These are phyloP conservation scores for Populus tremula DNA, from an alignment of 345 rosid genomes.

Conservation along the genomic window DNA sequence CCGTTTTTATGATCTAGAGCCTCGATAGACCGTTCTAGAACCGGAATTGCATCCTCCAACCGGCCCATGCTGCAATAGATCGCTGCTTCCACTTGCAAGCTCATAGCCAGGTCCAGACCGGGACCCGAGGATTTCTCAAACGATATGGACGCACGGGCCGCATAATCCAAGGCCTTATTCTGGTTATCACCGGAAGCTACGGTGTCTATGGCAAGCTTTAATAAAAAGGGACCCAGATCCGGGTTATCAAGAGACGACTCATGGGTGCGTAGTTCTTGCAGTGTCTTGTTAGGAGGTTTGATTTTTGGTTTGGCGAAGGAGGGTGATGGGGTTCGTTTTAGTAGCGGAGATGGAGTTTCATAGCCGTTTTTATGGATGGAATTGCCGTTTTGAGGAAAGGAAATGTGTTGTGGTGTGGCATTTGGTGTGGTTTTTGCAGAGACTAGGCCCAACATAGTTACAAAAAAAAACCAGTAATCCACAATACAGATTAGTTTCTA, in stretches of 20 bases:
- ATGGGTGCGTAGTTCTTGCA: constrained; percentile 17
- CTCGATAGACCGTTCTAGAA: constrained; percentile 41
- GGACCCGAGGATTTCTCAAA: constrained; percentile 35
- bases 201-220: constrained; percentile 36
- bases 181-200: constrained; percentile 28
- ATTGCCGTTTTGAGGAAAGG: constrained; percentile 15
- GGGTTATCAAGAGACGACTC: constrained; percentile 28
- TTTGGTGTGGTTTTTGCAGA: constrained; percentile 31
- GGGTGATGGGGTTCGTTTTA: constrained; percentile 24
- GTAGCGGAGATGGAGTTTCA: constrained; percentile 24
- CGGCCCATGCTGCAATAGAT: constrained; percentile 41
- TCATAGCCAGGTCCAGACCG: constrained; percentile 39
- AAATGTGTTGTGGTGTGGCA: constrained; percentile 20
- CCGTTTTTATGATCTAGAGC: constrained; percentile 21
- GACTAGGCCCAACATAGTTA: constrained; percentile 31
- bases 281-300: constrained; percentile 17
- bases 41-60: constrained; percentile 45
- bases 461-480: not conserved
- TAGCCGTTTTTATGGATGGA: constrained; percentile 5
- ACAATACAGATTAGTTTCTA: not conserved
- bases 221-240: constrained; percentile 37
- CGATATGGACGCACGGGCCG: constrained; percentile 38
- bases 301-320: constrained; percentile 21
- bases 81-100: constrained; percentile 47
- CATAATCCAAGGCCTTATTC: constrained; percentile 37